Conservation (phyloP, 192 early-diverging fungal genomes). For the Mortierella antarctica region DNA sequence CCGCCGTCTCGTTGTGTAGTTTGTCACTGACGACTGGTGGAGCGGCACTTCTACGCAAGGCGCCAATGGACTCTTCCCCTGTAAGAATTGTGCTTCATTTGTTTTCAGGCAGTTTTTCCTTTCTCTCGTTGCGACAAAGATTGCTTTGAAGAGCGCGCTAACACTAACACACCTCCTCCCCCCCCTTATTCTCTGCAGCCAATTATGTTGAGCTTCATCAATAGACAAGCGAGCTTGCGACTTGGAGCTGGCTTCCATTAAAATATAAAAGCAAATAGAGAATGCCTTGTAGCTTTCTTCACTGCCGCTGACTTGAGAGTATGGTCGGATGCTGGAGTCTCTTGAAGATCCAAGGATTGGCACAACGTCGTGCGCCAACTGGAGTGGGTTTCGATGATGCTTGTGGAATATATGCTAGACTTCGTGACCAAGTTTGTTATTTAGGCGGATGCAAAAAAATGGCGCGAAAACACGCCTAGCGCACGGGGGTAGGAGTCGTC, state of each 20-base stretch:
- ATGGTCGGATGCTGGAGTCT: no score
- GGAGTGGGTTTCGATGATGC: no score
- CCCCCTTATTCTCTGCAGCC: conserved; percentile 24
- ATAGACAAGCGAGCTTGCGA: conserved; percentile 3
- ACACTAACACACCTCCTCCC: not conserved
- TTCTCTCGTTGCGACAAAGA: not conserved
- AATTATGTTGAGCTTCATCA: conserved; percentile 62
- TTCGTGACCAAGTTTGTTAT: no score
- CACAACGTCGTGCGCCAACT: no score
- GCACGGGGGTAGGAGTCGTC: no score
- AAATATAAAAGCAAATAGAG: no score
- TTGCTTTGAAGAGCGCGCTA: not conserved
- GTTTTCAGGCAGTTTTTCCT: not conserved
- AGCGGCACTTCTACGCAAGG: conserved; percentile 70
- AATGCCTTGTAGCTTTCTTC: not conserved
- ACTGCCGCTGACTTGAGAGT: not conserved
- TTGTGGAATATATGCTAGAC: no score
- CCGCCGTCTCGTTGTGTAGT: conserved; percentile 14
- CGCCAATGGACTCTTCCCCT: conserved; percentile 77
- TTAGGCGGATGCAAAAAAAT: not conserved
- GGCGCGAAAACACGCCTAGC: not conserved
- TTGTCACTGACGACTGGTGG: conserved; percentile 94
- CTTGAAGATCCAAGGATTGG: no score
- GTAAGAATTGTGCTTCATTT: conserved; percentile 49
- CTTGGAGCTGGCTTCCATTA: no score